Evolutionary conservation across 2,329 filamentous ascomycete genomes (phyloP).

Genomic region (Apiospora arundinis): DNA sequence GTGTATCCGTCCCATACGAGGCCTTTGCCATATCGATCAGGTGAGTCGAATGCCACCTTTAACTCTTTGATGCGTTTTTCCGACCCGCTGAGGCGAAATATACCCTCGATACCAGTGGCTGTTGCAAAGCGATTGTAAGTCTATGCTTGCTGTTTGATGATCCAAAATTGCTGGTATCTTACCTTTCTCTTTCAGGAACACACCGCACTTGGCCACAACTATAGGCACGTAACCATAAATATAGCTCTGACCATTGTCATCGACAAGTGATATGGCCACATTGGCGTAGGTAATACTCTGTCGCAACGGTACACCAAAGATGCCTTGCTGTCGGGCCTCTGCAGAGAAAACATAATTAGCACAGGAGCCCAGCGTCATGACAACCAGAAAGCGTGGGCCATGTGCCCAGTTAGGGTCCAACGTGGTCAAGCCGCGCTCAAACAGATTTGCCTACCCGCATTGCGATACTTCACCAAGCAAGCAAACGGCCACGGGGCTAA

Average conservation of each 20-base stretch:
- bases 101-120: conserved; percentile 96
- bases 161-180: conserved; percentile 39
- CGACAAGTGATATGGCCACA: conserved; percentile 94
- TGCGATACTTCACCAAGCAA: background rate
- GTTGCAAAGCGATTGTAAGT: conserved; percentile 25
- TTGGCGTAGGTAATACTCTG: conserved; percentile 98
- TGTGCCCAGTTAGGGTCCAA: background rate
- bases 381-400: background rate
- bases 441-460: background rate
- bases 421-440: background rate
- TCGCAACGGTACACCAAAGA: conserved; percentile 92
- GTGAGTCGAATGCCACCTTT: conserved; percentile 89
- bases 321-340: conserved; percentile 69
- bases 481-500: background rate
- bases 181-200: conserved; percentile 99
- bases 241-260: conserved; percentile 91
- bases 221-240: conserved; percentile 99
- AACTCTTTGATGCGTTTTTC: conserved; percentile 99
- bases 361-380: conserved; percentile 24
- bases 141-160: background rate
- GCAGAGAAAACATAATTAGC: conserved; percentile 22
- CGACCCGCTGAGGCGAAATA: conserved; percentile 93
- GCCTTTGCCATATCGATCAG: conserved; percentile 94
- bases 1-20: conserved; percentile 97
- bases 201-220: conserved; percentile 96